A percentile compares a stretch with the other conserved stretches of the same genome.
Evolutionary conservation across 805 yeast species (phyloP).

Genomic region (Starmerella gropengiesseri): DNA sequence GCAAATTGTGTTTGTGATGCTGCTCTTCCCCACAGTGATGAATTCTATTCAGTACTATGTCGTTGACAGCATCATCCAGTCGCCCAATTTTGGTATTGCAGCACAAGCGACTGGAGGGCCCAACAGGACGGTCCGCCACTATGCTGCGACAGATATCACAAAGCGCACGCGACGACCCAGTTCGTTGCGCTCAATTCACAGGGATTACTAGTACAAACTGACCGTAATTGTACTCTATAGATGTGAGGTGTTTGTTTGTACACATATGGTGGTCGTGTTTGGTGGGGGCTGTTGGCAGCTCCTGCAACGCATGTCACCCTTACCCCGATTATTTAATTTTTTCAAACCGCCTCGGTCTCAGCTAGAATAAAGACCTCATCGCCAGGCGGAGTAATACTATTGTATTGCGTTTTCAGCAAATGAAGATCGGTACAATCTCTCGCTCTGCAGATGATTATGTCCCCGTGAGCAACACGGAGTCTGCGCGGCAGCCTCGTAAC

Average conservation of each 20-base stretch:
- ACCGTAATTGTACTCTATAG: no score
- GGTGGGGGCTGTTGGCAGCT: no score
- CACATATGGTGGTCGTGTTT: no score
- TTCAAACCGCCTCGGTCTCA: no score
- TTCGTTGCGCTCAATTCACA: slow-evolving; percentile 1
- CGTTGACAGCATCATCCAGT: slow-evolving; percentile 49
- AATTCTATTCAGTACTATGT: slow-evolving; percentile 42
- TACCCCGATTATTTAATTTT: no score
- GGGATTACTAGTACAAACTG: neutral
- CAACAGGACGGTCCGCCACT: slow-evolving; percentile 9
- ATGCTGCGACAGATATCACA: slow-evolving; percentile 15
- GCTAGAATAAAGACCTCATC: no score
- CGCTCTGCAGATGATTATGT: slow-evolving; percentile 86
- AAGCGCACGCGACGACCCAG: slow-evolving; percentile 8
- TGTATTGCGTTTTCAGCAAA: neutral
- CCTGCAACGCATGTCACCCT: no score
- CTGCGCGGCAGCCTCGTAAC: slow-evolving; percentile 76
- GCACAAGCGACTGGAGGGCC: slow-evolving; percentile 1
- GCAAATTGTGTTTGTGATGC: slow-evolving; percentile 79
- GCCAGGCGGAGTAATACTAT: no score
- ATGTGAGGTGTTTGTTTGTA: no score
- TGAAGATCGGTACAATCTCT: slow-evolving; percentile 79
- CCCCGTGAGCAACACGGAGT: slow-evolving; percentile 85
- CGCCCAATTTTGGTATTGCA: slow-evolving; percentile 32
- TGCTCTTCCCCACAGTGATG: slow-evolving; percentile 39